Base-by-base conservation (phyloP, 1,139 yeast species). In the Blastobotrys raffinosifermentans region DNA sequence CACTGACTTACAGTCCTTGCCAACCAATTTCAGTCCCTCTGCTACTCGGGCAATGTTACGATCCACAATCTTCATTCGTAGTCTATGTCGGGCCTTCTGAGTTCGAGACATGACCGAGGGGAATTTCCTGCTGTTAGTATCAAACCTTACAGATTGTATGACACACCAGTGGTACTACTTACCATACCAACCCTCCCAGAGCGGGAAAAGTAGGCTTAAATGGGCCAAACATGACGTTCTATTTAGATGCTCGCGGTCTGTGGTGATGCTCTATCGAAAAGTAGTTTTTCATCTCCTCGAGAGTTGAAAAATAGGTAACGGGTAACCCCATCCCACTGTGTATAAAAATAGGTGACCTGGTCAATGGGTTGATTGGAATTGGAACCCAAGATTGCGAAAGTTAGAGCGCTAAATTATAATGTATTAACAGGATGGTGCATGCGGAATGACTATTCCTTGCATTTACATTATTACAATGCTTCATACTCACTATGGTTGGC, bases 151-250 rank as follows among this genome's bases (percentile, higher is more conserved):
- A 17, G 17, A 20, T 16, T 13, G 16, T 20, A 31, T 9, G 10
- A 17, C 14, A 13, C 3, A 11, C 29, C 3, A 27, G 26, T n/a
- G 9, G 14, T 17, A 5, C 64, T 32, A 70, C 74, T 48, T 73
- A 78, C 96, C 96, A 89, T 40, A 89, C 67, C 53, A 86, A 75
- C 20, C 97, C 97, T 40, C 97, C 94, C 33, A 79, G 61, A 10
- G 74, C 62, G 25, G 75, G 70, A 42, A 70, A 62, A 10, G 94
- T 66, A 20, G 80, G 66, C 66, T 72, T 80, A 58, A 86, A 86
- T 11, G 94, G 79, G 41, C 95, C 95, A 55, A 85, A 77, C 95
- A 85, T 84, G 19, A 29, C 42, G 34, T 29, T 13, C 19, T 11
- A 6, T 14, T 10, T 20, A 8, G 21, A 7, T 17, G 27, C 7